phyloP scores from a whole-genome alignment of 768 basidiomycete genomes.

The Hortiboletus campestris region DNA sequence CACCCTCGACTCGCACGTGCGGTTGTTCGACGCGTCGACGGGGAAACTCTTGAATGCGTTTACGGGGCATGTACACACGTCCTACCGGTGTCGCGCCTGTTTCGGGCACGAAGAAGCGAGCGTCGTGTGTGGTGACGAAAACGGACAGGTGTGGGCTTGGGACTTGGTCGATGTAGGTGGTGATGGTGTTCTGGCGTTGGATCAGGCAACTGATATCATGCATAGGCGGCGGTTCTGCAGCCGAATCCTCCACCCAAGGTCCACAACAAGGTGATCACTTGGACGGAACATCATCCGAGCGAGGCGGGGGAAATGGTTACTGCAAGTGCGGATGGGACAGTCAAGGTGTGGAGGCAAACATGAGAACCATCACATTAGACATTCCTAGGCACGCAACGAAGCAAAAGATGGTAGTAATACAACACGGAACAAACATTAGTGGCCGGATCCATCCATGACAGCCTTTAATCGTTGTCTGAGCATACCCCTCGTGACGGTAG shows the following conservation, averaged over 20 bases:
- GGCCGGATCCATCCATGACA: slow-evolving; percentile 27
- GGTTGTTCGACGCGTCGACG: slow-evolving; percentile 79
- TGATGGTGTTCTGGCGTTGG: background rate
- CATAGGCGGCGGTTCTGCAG: slow-evolving; percentile 65
- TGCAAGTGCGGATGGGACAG: slow-evolving; percentile 86
- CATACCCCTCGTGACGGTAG: slow-evolving; percentile 10
- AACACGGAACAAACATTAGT: slow-evolving; percentile 14
- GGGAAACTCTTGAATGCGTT: slow-evolving; percentile 88
- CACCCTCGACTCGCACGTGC: slow-evolving; percentile 79
- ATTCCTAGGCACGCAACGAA: background rate
- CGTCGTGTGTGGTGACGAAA: slow-evolving; percentile 87
- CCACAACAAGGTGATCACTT: slow-evolving; percentile 84
- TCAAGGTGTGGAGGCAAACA: slow-evolving; percentile 80
- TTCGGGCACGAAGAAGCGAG: slow-evolving; percentile 83
- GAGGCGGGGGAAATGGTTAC: slow-evolving; percentile 84
- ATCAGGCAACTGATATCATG: slow-evolving; percentile 1
- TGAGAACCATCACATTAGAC: slow-evolving; percentile 6
- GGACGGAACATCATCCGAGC: slow-evolving; percentile 87
- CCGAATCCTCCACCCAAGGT: slow-evolving; percentile 75
- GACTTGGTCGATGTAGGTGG: slow-evolving; percentile 82
- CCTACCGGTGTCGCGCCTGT: slow-evolving; percentile 77
- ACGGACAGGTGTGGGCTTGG: slow-evolving; percentile 89
- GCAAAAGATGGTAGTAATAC: slow-evolving; percentile 17
- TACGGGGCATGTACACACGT: slow-evolving; percentile 66
- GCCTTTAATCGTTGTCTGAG: slow-evolving; percentile 33